Evolutionary conservation across 352 stramenopile species (phyloP).

Genomic region (Phytophthora multivora): DNA sequence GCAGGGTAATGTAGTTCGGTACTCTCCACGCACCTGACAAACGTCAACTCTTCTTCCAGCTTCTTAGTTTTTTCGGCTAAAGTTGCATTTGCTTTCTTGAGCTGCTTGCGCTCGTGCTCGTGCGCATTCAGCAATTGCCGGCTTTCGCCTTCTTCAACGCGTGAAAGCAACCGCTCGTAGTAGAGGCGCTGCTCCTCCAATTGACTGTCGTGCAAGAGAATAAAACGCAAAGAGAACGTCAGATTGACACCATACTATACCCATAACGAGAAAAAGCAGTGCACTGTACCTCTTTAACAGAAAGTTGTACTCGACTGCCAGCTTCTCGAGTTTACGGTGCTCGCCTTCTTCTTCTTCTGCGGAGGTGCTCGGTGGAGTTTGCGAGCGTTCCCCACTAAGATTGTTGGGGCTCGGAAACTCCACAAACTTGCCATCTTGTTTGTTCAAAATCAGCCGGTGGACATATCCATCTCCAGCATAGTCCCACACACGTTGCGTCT

Average conservation of each 20-base stretch:
- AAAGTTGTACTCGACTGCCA: slow-evolving; percentile 96
- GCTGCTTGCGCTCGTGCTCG: slow-evolving; percentile 82
- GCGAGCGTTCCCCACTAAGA: slow-evolving; percentile 70
- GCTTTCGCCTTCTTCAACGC: slow-evolving; percentile 60
- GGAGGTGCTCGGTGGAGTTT: slow-evolving; percentile 60
- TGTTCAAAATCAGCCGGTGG: slow-evolving; percentile 89
- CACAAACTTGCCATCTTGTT: slow-evolving; percentile 95
- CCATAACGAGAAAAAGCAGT: background rate
- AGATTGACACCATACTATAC: background rate
- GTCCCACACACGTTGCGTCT: slow-evolving; percentile 96
- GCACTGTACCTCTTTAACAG: slow-evolving; percentile 89
- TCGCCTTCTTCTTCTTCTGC: slow-evolving; percentile 92
- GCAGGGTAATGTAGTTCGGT: background rate
- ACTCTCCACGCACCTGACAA: slow-evolving; percentile 60
- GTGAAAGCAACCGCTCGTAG: slow-evolving; percentile 87
- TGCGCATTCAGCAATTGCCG: slow-evolving; percentile 57
- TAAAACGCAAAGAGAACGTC: background rate
- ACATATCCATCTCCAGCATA: slow-evolving; percentile 93
- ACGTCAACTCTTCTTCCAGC: slow-evolving; percentile 80
- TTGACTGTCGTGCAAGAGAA: slow-evolving; percentile 61
- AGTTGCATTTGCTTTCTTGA: slow-evolving; percentile 73
- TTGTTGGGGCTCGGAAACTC: slow-evolving; percentile 92
- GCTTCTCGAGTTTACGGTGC: slow-evolving; percentile 95
- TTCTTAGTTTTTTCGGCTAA: slow-evolving; percentile 75
- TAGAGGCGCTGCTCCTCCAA: slow-evolving; percentile 95